Base-by-base conservation (phyloP, 2,329 filamentous ascomycete species). In the Ophiocordyceps australis region DNA sequence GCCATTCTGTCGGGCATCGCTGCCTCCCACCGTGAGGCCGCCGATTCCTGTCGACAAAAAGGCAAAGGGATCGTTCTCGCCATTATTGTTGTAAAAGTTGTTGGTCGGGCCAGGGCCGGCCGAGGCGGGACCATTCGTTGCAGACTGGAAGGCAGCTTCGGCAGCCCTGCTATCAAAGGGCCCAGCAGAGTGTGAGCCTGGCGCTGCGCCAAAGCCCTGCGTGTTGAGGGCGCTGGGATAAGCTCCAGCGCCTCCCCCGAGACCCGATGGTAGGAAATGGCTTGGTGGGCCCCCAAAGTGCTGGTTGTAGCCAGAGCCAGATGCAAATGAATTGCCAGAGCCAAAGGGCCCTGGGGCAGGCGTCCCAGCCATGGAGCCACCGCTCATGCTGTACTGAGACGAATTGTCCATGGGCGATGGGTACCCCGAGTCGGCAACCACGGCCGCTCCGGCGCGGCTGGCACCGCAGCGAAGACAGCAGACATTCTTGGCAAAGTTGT, bases 401-500 rank as follows among this genome's bases (percentile, higher is more conserved):
- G 77, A 69, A 25, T 77, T 73, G 34, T 93, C 83, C 77, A 94
- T 92, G 13, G 80, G 75, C 9, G 81, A 85, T 10, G 81, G 77
- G 54, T 89, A 93, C 22, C 80, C 81, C 20, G 83, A 86, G 50
- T 95, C 89, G 17, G 86, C 86, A 30, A 95, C 82, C 26, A 98
- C 80, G 11, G 86, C 85, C 31, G 89, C 89, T 34, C 80, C 82
- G 32, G 86, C 86, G 40, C 89, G 81, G 50, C 83, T 91, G 27
- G 86, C 89, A 49, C 89, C 89, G 47, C 89, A 98, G 32, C 89
- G 80, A 34, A 98, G 70, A 53, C 89, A 98, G 55, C 82, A 92
- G 30, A 95, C 86, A 43, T 98, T 98, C 69, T 98, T 98, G 33
- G 89, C 89, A 47, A 98, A 98, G 59, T 98, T 98, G 62, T 98